Percentiles rank a stretch among this genome's conserved stretches.
These are phyloP conservation scores for Trypanosoma grayi DNA, from an alignment of 208 protist genomes.

Conservation along the genomic window DNA sequence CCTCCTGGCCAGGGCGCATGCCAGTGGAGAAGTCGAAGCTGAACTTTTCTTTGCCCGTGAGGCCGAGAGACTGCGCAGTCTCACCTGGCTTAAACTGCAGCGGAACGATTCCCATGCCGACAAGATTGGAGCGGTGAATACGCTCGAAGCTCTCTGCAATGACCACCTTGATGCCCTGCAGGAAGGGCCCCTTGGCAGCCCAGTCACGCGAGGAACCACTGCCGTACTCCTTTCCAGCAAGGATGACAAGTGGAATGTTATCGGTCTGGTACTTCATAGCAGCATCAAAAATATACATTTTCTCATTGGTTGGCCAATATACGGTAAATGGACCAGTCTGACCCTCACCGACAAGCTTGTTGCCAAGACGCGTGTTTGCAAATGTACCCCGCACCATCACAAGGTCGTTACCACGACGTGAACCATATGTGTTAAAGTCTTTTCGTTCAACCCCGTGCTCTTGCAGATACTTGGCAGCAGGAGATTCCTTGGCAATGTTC, in stretches of 20 bases:
- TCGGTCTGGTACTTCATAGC: constrained; percentile 87
- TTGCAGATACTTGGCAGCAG: constrained; percentile 88
- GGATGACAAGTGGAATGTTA: constrained; percentile 79
- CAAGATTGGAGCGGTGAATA: constrained; percentile 96
- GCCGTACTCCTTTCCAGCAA: constrained; percentile 96
- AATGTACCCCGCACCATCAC: constrained; percentile 97
- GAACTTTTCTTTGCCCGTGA: constrained; percentile 94
- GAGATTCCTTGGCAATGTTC: constrained; percentile 94
- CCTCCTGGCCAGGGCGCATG: constrained; percentile 78
- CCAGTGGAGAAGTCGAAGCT: constrained; percentile 83
- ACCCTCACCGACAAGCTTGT: constrained; percentile 87
- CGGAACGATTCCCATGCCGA: constrained; percentile 96
- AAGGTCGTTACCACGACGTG: constrained; percentile 95
- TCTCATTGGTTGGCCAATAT: constrained; percentile 90
- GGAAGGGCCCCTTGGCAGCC: constrained; percentile 95
- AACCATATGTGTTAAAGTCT: constrained; percentile 97
- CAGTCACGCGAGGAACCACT: constrained; percentile 95
- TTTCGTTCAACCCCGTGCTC: constrained; percentile 79
- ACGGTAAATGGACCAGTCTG: constrained; percentile 92
- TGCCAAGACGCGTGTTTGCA: constrained; percentile 94
- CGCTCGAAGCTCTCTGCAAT: constrained; percentile 94
- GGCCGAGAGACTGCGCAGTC: constrained; percentile 75
- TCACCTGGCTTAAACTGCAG: constrained; percentile 93
- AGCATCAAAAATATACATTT: constrained; percentile 94
- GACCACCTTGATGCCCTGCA: constrained; percentile 94